Evolutionary conservation across 1,284 basidiomycete genomes (phyloP).

Genomic region (Thecaphora thlaspeos): DNA sequence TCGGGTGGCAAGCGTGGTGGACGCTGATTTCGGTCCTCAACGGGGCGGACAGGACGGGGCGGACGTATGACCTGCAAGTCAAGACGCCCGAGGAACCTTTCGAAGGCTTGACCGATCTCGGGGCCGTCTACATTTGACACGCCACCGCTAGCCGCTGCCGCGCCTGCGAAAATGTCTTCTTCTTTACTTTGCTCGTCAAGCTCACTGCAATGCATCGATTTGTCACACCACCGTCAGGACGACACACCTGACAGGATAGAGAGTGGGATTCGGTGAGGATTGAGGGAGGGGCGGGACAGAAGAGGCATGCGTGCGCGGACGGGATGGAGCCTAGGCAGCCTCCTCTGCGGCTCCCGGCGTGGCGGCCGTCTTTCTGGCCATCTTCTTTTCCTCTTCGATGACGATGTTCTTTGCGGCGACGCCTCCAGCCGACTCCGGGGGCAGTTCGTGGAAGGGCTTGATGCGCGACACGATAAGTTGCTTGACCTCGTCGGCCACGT

Average conservation of each 20-base stretch:
- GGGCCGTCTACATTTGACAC: conserved; percentile 41
- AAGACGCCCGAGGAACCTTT: conserved; percentile 45
- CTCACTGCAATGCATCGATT: too few relatives aligned
- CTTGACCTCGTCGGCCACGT: conserved; percentile 52
- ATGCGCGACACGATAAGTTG: conserved; percentile 40
- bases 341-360: conserved; percentile 12
- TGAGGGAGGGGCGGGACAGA: too few relatives aligned
- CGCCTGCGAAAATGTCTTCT: too few relatives aligned
- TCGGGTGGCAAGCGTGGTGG: conserved; percentile 56
- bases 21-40: conserved; percentile 52
- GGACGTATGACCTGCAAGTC: conserved; percentile 50
- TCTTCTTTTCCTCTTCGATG: conserved; percentile 54
- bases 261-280: too few relatives aligned
- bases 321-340: not conserved
- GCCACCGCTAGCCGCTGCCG: too few relatives aligned
- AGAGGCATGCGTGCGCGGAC: too few relatives aligned
- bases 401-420: conserved; percentile 44
- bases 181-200: too few relatives aligned
- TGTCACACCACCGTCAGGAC: too few relatives aligned
- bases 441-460: conserved; percentile 54
- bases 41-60: conserved; percentile 47
- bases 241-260: too few relatives aligned
- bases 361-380: conserved; percentile 34
- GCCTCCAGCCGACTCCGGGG: conserved; percentile 44
- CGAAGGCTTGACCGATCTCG: conserved; percentile 33